Evolutionary conservation across 345 rosid species (phyloP).

Genomic region (Arabidopsis thaliana): TAIR10.1 NC_003070.9:26564501-26565000

Average conservation of each 20-base stretch:
- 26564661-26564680: slow-evolving; percentile 67
- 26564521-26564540: slow-evolving; percentile 92
- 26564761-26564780: slow-evolving; percentile 28
- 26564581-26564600: background rate
- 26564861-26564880: slow-evolving; percentile 72
- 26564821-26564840: slow-evolving; percentile 45
- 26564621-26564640: slow-evolving; percentile 39
- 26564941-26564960: background rate
- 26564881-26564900: slow-evolving; percentile 91
- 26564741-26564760: slow-evolving; percentile 84
- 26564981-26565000: slow-evolving; percentile 26
- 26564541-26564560: slow-evolving; percentile 80
- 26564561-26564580: background rate
- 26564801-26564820: slow-evolving; percentile 4
- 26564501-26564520: slow-evolving; percentile 90
- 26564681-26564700: slow-evolving; percentile 78
- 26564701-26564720: slow-evolving; percentile 90
- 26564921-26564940: background rate
- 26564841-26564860: slow-evolving; percentile 96
- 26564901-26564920: slow-evolving; percentile 71
- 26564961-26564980: background rate
- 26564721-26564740: slow-evolving; percentile 82
- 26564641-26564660: slow-evolving; percentile 84
- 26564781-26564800: background rate
- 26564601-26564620: background rate